Conservation (phyloP, 345 rosid species). For the Streptanthus diversifolius region DNA sequence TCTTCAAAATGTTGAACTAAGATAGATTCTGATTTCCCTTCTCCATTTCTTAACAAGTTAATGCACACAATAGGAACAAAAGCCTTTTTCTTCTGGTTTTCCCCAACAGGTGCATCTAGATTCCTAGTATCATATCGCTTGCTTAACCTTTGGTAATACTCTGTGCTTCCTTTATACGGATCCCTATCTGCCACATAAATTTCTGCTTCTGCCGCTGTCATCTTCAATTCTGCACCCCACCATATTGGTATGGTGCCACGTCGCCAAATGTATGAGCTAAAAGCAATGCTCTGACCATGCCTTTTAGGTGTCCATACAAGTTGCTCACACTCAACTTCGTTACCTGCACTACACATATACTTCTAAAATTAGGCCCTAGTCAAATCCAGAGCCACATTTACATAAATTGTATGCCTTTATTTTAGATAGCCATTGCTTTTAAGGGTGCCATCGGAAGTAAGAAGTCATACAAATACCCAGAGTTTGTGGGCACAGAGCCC, state of each 20-base stretch:
- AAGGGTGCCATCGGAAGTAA: background rate
- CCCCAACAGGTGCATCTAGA: constrained; percentile 51
- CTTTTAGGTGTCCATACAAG: constrained; percentile 87
- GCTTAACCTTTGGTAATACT: constrained; percentile 84
- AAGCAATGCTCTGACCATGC: constrained; percentile 72
- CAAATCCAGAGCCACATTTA: constrained; percentile 20
- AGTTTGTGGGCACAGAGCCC: constrained; percentile 4
- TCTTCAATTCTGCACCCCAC: constrained; percentile 99
- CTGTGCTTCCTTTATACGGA: constrained; percentile 88
- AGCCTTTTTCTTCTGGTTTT: constrained; percentile 60
- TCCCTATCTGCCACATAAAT: constrained; percentile 82
- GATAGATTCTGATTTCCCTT: constrained; percentile 87
- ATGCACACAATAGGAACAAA: constrained; percentile 80
- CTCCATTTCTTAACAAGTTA: constrained; percentile 82
- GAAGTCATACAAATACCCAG: background rate
- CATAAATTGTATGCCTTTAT: background rate
- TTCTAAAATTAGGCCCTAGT: constrained; percentile 33
- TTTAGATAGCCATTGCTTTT: constrained; percentile 12
- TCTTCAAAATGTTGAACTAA: constrained; percentile 90
- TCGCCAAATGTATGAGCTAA: constrained; percentile 84
- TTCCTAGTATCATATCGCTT: constrained; percentile 74
- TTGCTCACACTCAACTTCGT: constrained; percentile 98
- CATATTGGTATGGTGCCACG: constrained; percentile 97
- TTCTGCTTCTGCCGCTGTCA: constrained; percentile 95
- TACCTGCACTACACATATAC: constrained; percentile 59